Percentiles rank a stretch among this genome's conserved stretches.
Evolutionary conservation across 2,329 filamentous ascomycete species (phyloP).

Genomic region (Rasamsonia emersonii): DNA sequence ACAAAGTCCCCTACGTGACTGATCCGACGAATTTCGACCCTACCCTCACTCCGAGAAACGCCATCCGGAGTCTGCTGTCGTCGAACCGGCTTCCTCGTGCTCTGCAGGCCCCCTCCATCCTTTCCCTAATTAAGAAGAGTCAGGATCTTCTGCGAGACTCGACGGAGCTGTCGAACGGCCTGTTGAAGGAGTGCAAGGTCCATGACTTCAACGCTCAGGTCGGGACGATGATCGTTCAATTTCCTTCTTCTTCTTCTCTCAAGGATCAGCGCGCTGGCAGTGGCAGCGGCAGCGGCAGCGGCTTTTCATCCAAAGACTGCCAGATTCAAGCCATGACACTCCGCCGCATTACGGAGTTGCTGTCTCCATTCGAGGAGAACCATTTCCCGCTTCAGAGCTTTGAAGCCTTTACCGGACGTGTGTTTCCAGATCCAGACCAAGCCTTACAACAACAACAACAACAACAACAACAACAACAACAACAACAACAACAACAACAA

Average conservation of each 20-base stretch:
- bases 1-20: constrained; percentile 66
- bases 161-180: constrained; percentile 45
- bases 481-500: too few relatives aligned
- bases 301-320: constrained; percentile 2
- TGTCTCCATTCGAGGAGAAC: constrained; percentile 37
- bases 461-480: too few relatives aligned
- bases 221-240: constrained; percentile 25
- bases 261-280: constrained; percentile 8
- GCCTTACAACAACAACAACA: too few relatives aligned
- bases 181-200: constrained; percentile 37
- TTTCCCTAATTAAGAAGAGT: constrained; percentile 51
- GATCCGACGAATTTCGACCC: constrained; percentile 74
- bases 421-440: constrained; percentile 28
- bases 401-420: constrained; percentile 26
- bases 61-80: constrained; percentile 59
- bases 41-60: constrained; percentile 71
- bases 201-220: constrained; percentile 23
- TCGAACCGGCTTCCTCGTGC: constrained; percentile 58
- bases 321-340: constrained; percentile 38
- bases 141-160: constrained; percentile 36
- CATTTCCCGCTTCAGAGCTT: constrained; percentile 37
- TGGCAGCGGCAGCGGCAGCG: background rate
- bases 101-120: constrained; percentile 55
- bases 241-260: constrained; percentile 14
- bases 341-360: constrained; percentile 39